Evolutionary conservation across 352 stramenopile genomes (phyloP).

Genomic region (Blastocystis sp.): DNA sequence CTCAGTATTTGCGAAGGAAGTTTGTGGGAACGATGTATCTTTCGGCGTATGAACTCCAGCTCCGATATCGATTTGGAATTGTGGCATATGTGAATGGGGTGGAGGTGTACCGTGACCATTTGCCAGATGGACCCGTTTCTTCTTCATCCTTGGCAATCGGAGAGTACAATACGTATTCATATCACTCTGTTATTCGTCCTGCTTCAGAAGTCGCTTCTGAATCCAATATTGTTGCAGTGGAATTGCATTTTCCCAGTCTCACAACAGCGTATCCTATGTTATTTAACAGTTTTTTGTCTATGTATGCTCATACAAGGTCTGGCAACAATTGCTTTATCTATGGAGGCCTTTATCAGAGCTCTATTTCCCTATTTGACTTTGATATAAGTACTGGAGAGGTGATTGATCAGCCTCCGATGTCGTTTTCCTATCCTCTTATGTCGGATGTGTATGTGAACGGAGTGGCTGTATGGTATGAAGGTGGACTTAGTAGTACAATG

Average conservation of each 20-base stretch:
- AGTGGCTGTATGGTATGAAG: background rate
- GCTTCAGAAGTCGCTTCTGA: background rate
- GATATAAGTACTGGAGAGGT: background rate
- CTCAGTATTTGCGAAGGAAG: constrained; percentile 16
- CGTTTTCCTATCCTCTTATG: background rate
- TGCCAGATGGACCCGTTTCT: background rate
- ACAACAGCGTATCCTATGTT: background rate
- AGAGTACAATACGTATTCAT: background rate
- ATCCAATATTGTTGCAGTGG: background rate
- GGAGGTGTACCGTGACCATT: constrained; percentile 23
- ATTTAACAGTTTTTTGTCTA: background rate
- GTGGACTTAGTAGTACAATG: background rate
- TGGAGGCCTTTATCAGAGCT: background rate
- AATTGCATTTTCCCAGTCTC: constrained; percentile 6
- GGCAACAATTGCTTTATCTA: background rate
- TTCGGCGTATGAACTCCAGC: background rate
- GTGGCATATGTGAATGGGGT: constrained; percentile 35
- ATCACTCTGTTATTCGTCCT: constrained; percentile 19
- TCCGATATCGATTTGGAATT: constrained; percentile 8
- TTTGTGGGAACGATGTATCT: background rate
- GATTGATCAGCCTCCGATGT: background rate
- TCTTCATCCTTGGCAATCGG: background rate
- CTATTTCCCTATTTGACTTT: background rate
- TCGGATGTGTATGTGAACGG: background rate
- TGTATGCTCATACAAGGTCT: background rate